phyloP scores from a whole-genome alignment of 2,329 filamentous ascomycete genomes.

The Talaromyces sp. region DNA sequence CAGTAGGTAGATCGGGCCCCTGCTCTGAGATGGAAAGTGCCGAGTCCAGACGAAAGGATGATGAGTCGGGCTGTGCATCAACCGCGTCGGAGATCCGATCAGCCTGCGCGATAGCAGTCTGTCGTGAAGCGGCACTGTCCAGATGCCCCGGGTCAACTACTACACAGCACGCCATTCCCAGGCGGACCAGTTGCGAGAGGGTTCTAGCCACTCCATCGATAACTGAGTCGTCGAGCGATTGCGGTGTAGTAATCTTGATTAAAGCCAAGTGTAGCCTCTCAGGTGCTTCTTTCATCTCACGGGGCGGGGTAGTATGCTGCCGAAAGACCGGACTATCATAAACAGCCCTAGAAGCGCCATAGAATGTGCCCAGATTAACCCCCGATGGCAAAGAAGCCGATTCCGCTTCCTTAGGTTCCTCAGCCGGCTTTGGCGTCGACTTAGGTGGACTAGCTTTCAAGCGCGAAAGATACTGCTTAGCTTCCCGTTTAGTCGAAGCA shows the following conservation, averaged over 20 bases:
- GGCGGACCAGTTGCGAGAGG: slow-evolving; percentile 75
- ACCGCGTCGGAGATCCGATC: slow-evolving; percentile 75
- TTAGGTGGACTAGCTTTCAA: slow-evolving; percentile 60
- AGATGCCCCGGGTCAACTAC: slow-evolving; percentile 71
- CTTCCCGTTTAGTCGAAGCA: slow-evolving; percentile 89
- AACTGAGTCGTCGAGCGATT: slow-evolving; percentile 68
- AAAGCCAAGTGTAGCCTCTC: slow-evolving; percentile 75
- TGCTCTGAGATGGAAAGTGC: slow-evolving; percentile 46
- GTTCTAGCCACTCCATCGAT: slow-evolving; percentile 79
- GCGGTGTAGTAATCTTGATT: slow-evolving; percentile 77
- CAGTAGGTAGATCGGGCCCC: slow-evolving; percentile 37
- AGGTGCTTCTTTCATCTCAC: slow-evolving; percentile 37
- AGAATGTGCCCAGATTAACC: slow-evolving; percentile 65
- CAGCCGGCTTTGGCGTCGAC: slow-evolving; percentile 36
- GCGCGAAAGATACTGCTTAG: slow-evolving; percentile 85
- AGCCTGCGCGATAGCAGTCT: slow-evolving; percentile 63
- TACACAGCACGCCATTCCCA: slow-evolving; percentile 81
- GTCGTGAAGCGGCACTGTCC: slow-evolving; percentile 42
- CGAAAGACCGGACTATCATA: slow-evolving; percentile 64
- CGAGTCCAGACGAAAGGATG: slow-evolving; percentile 69
- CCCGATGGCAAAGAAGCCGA: slow-evolving; percentile 41
- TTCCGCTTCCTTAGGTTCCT: slow-evolving; percentile 20
- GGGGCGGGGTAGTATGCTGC: slow-evolving; percentile 52
- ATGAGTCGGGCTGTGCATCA: slow-evolving; percentile 67
- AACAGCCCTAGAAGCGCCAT: slow-evolving; percentile 60